phyloP scores from a whole-genome alignment of 345 rosid genomes.

The Cardamine resedifolia region DNA sequence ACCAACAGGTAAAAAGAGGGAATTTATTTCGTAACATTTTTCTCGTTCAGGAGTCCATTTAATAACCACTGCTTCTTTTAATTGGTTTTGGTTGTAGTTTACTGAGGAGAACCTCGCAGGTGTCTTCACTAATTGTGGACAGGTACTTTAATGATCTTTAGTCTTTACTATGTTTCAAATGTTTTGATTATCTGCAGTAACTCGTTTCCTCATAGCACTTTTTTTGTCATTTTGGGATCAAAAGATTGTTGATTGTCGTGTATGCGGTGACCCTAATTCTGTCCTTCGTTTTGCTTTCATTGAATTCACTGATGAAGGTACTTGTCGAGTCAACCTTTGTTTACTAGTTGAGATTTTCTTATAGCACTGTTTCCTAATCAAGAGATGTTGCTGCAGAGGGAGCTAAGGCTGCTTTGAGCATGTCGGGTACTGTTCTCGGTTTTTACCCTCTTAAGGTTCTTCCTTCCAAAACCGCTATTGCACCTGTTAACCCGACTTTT shows the following conservation, averaged over 20 bases:
- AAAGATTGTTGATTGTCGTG: conserved; percentile 94
- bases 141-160: conserved; percentile 45
- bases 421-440: conserved; percentile 92
- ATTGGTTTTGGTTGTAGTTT: conserved; percentile 47
- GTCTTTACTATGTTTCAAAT: conserved; percentile 12
- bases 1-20: conserved; percentile 32
- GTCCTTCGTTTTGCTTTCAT: conserved; percentile 92
- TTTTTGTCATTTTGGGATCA: conserved; percentile 5
- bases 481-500: conserved; percentile 98
- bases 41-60: conserved; percentile 1
- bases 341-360: conserved; percentile 13
- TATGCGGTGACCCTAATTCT: conserved; percentile 96
- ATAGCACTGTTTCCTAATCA: conserved; percentile 10
- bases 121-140: conserved; percentile 81
- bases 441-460: conserved; percentile 89
- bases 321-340: conserved; percentile 10
- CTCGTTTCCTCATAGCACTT: conserved; percentile 6
- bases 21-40: not conserved
- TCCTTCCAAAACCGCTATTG: conserved; percentile 99
- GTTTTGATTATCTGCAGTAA: conserved; percentile 10
- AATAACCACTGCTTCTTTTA: conserved; percentile 10
- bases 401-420: conserved; percentile 79
- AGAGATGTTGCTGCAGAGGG: conserved; percentile 58
- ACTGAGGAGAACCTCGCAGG: conserved; percentile 97
- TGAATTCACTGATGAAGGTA: conserved; percentile 94